Evolutionary conservation across 2,329 filamentous ascomycete genomes (phyloP).

Genomic region (Samsoniella hepiali): DNA sequence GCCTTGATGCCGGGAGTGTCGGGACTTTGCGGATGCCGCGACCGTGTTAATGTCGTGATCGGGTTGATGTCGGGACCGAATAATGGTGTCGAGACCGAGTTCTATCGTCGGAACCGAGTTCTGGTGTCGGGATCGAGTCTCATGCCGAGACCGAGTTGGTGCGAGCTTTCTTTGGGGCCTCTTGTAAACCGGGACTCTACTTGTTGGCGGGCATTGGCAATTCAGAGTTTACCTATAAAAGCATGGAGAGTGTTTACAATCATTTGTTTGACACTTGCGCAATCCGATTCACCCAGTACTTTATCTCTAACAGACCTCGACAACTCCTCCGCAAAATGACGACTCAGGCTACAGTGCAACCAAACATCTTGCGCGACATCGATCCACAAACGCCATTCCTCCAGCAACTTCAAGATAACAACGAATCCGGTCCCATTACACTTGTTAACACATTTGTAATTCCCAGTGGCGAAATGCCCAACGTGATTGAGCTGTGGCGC

Average conservation of each 20-base stretch:
- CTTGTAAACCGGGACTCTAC: not conserved
- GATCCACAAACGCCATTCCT: not conserved
- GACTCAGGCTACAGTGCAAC: not conserved
- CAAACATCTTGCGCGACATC: not conserved
- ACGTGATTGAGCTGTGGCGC: not conserved
- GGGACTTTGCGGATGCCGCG: too few species aligned
- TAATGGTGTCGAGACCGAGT: not conserved
- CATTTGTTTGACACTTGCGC: not conserved
- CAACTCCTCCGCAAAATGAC: not conserved
- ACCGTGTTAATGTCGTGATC: not conserved
- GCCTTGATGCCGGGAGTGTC: not conserved
- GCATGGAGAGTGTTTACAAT: not conserved
- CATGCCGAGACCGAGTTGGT: not conserved
- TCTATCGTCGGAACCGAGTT: too few species aligned
- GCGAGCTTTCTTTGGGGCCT: not conserved
- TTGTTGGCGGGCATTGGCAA: too few species aligned
- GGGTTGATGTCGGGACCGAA: not conserved
- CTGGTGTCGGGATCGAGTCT: not conserved
- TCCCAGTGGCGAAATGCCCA: not conserved
- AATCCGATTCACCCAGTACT: not conserved
- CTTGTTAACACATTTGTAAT: not conserved
- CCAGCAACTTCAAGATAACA: not conserved
- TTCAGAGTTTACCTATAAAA: not conserved
- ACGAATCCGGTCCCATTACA: not conserved
- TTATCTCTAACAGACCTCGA: not conserved